phyloP scores from a whole-genome alignment of 176 grass and related monocot genomes.

The Phyllostachys edulis region DNA sequence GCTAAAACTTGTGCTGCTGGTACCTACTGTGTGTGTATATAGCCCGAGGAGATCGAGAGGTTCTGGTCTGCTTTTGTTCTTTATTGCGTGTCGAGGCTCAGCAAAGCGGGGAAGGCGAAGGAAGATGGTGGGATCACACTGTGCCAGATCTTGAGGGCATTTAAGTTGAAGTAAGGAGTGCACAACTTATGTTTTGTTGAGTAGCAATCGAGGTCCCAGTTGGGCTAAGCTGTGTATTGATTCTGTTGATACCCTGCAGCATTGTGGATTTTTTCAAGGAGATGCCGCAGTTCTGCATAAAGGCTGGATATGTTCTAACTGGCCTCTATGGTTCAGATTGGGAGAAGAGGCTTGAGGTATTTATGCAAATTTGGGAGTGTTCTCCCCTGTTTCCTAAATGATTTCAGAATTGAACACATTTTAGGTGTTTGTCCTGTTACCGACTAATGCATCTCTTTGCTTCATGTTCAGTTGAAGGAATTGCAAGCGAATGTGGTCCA shows the following conservation, averaged over 20 bases:
- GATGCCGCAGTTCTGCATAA: constrained; percentile 94
- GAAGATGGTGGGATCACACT: constrained; percentile 59
- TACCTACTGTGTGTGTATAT: constrained; percentile 7
- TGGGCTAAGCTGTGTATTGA: constrained; percentile 7
- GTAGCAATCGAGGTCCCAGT: not conserved
- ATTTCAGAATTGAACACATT: constrained; percentile 2
- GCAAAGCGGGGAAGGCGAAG: constrained; percentile 45
- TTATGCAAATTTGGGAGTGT: not conserved
- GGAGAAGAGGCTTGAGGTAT: constrained; percentile 94
- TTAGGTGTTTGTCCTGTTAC: not conserved
- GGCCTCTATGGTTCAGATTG: constrained; percentile 89
- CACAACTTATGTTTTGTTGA: not conserved
- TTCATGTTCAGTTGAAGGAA: constrained; percentile 74
- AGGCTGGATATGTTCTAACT: constrained; percentile 60
- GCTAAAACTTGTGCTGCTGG: constrained; percentile 18
- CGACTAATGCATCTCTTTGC: constrained; percentile 8
- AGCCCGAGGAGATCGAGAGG: constrained; percentile 86
- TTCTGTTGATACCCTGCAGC: constrained; percentile 47
- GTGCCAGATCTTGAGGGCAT: constrained; percentile 78
- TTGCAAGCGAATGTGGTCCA: constrained; percentile 84
- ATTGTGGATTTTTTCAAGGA: constrained; percentile 91
- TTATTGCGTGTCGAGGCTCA: constrained; percentile 80
- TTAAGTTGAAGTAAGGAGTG: constrained; percentile 67
- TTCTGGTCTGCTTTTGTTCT: constrained; percentile 84
- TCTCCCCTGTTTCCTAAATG: constrained; percentile 11